Evolutionary conservation across 305 asterid genomes (phyloP).

Genomic region (Fraxinus paxiana): DNA sequence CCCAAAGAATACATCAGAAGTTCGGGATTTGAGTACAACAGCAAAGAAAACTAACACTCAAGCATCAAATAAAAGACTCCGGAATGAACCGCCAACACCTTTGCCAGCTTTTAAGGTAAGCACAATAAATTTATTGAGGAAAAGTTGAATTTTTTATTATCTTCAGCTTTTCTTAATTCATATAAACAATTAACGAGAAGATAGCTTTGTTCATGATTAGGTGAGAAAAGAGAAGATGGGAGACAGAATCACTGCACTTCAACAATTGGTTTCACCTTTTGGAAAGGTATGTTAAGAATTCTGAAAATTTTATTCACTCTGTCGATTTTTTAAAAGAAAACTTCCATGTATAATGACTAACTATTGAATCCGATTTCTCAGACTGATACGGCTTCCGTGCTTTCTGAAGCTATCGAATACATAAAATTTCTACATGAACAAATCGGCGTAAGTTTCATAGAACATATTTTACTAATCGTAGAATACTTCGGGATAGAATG

Average conservation of each 20-base stretch:
- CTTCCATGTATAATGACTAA: neutral
- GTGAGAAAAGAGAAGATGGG: constrained; percentile 99
- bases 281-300: constrained; percentile 59
- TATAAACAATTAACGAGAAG: constrained; percentile 9
- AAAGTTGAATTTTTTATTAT: neutral
- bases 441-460: constrained; percentile 62
- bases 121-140: neutral
- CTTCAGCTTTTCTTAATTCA: constrained; percentile 19
- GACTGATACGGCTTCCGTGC: constrained; percentile 98
- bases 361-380: constrained; percentile 24
- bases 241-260: constrained; percentile 99
- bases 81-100: constrained; percentile 62
- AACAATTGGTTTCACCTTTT: constrained; percentile 99
- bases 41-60: constrained; percentile 48
- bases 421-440: constrained; percentile 87
- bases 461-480: neutral
- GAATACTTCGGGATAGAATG: neutral
- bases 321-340: neutral
- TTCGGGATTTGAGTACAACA: constrained; percentile 33
- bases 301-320: constrained; percentile 22
- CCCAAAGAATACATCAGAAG: constrained; percentile 44
- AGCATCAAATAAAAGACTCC: constrained; percentile 58
- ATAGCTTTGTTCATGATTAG: constrained; percentile 40
- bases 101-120: constrained; percentile 84
- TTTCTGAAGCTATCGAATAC: constrained; percentile 91